Conservation (phyloP, 129 eudicot species). For the Tagetes erecta region DNA sequence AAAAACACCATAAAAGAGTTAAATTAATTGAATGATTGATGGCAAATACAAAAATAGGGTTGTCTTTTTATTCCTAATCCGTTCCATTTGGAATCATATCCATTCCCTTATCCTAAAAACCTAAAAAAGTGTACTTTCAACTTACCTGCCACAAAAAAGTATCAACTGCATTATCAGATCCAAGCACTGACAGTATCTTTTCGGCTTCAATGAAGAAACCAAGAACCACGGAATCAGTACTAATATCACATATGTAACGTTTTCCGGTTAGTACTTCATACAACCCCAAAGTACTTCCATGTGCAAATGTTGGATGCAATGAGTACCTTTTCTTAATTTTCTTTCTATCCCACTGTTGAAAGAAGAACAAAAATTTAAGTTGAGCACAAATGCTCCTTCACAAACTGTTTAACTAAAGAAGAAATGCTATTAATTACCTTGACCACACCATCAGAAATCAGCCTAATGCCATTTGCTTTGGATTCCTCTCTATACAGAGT, state of each 20-base stretch:
- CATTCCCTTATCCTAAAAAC: background rate
- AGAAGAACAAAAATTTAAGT: background rate
- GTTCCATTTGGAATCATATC: background rate
- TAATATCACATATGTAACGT: conserved; percentile 78
- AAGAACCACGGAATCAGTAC: conserved; percentile 78
- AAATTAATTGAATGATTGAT: no score
- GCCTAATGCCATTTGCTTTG: no score
- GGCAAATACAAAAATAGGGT: no score
- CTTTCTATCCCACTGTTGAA: conserved; percentile 73
- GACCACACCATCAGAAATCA: no score
- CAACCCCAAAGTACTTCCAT: conserved; percentile 88
- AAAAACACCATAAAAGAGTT: no score
- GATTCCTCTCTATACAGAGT: no score
- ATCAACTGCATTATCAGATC: conserved; percentile 74
- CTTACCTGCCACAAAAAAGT: conserved; percentile 90
- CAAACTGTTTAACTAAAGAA: no score
- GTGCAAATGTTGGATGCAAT: conserved; percentile 79
- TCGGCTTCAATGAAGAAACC: conserved; percentile 82
- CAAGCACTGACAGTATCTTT: conserved; percentile 58
- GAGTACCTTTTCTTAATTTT: conserved; percentile 45
- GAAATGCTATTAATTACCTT: no score
- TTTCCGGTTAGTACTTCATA: conserved; percentile 82
- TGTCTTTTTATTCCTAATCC: no score
- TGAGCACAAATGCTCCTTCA: no score
- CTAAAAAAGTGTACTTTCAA: background rate